These are phyloP conservation scores for Cercospora sp. DNA, from an alignment of 2,329 filamentous ascomycete genomes.

Conservation along the genomic window DNA sequence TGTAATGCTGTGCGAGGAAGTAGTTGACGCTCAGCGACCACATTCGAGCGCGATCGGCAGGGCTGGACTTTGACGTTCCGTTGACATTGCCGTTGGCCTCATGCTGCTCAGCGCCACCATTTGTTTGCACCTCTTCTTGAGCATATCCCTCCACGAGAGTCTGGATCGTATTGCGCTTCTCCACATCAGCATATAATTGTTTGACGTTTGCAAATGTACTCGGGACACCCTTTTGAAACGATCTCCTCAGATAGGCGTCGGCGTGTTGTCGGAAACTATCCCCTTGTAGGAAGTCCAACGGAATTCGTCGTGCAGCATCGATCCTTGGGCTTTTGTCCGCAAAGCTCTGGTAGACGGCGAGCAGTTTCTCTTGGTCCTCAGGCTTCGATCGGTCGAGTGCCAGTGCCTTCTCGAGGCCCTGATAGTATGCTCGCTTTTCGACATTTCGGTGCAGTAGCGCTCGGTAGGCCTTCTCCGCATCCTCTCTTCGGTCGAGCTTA, in stretches of 20 bases:
- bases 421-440: conserved; percentile 85
- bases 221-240: conserved; percentile 89
- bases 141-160: conserved; percentile 78
- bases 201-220: conserved; percentile 98
- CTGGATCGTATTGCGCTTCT: conserved; percentile 76
- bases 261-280: conserved; percentile 78
- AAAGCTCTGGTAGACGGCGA: conserved; percentile 78
- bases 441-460: conserved; percentile 81
- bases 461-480: conserved; percentile 80
- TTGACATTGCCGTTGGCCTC: conserved; percentile 38
- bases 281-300: conserved; percentile 83
- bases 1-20: conserved; percentile 96
- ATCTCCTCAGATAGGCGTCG: conserved; percentile 74
- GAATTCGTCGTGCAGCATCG: conserved; percentile 82
- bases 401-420: conserved; percentile 69
- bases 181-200: conserved; percentile 76
- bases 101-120: conserved; percentile 31
- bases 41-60: conserved; percentile 47
- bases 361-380: conserved; percentile 67
- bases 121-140: conserved; percentile 37
- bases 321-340: conserved; percentile 77
- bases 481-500: conserved; percentile 72
- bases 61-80: conserved; percentile 40
- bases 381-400: conserved; percentile 63
- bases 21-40: conserved; percentile 82